Base-by-base conservation (phyloP, 805 yeast genomes). In the Saturnispora dispora region DNA sequence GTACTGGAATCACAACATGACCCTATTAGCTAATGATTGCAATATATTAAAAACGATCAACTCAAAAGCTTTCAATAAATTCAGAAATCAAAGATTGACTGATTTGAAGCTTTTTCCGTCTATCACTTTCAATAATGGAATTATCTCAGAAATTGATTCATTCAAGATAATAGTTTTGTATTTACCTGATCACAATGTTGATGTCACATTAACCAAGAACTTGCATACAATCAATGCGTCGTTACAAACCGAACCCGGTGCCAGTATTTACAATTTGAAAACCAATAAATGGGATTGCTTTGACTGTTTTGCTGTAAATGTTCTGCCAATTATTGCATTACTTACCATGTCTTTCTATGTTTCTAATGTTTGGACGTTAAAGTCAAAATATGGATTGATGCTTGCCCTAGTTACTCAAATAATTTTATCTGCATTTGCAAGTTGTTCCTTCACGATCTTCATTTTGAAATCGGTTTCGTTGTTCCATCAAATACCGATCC, bases 301-400 rank as follows among this genome's bases (percentile, higher is more conserved):
- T 2, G 59, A 56, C 20, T 11, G 20, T 6, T 5, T 28, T 3
- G 18, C 36, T 3, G 41, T 53, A 5, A 27, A 32, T 8, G 13
- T 50, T 9, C 6, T 48, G 1, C 57, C 70, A 3, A 57, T 25
- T 8, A 13, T 48, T 23, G 37, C 70, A 2, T 48, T 63, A 1
- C 27, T 66, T 0, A 8, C 11, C 41, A 60, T 70, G 37, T 20
- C 67, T 5, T 53, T 76, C 4, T 67, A 76, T 5, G 54, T 76
- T n/a, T 56, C 67, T 13, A 74, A 72, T 50, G 55, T 75, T 25
- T 66, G 69, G 28, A 61, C 72, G 13, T 73, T 77, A 9, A 72
- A 71, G 46, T 77, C 82, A 5, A 69, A 71, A 57, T 37, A 63
- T 1, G 82, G 83, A 0, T 60, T 78, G 5, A 54, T 74, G 6